A percentile compares a stretch with the other conserved stretches of the same genome.
These are phyloP conservation scores for Viola pubescens DNA, from an alignment of 441 rosid genomes.

Conservation along the genomic window DNA sequence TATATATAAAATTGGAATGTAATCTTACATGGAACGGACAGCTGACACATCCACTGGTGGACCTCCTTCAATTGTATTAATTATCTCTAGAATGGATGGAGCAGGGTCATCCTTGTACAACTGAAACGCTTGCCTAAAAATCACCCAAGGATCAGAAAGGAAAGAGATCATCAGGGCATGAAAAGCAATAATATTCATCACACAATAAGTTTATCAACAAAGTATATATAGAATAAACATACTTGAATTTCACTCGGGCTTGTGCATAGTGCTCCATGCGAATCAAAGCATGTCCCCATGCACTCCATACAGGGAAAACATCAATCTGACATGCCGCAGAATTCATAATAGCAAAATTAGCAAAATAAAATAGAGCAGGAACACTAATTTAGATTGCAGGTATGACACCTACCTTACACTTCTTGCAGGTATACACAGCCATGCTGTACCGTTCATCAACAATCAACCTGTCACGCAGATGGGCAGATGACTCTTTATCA, in stretches of 20 bases:
- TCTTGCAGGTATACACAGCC: constrained; percentile 97
- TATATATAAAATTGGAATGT: constrained; percentile 2
- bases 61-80: constrained; percentile 94
- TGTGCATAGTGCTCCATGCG: constrained; percentile 89
- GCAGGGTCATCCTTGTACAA: constrained; percentile 68
- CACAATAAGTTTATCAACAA: neutral
- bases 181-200: neutral
- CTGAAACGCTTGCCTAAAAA: constrained; percentile 90
- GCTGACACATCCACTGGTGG: constrained; percentile 93
- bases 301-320: constrained; percentile 95
- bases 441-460: constrained; percentile 91
- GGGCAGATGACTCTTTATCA: constrained; percentile 77
- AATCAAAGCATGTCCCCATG: constrained; percentile 98
- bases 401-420: constrained; percentile 79
- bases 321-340: constrained; percentile 59
- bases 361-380: constrained; percentile 13
- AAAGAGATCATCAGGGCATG: constrained; percentile 7
- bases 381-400: constrained; percentile 17
- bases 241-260: constrained; percentile 98
- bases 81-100: constrained; percentile 71
- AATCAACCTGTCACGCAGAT: constrained; percentile 80
- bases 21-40: constrained; percentile 89
- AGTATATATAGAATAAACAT: constrained; percentile 19
- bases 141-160: constrained; percentile 18
- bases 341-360: constrained; percentile 16